Evolutionary conservation across 345 rosid genomes (phyloP).

Genomic region (Pistacia integerrima): DNA sequence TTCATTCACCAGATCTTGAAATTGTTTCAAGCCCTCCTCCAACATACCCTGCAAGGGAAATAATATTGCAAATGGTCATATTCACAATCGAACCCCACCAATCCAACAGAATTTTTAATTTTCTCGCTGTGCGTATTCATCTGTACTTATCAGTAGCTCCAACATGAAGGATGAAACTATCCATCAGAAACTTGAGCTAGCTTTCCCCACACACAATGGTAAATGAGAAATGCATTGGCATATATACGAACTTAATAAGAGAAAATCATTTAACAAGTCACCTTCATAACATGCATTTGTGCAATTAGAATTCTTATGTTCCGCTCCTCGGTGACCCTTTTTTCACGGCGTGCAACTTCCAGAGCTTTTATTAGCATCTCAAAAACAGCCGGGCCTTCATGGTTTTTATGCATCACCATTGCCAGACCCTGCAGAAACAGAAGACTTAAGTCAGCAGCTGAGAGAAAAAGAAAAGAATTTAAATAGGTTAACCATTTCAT

Average conservation of each 20-base stretch:
- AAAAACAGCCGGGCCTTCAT: slow-evolving; percentile 76
- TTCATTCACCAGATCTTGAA: slow-evolving; percentile 67
- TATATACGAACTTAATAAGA: not conserved
- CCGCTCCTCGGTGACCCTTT: slow-evolving; percentile 79
- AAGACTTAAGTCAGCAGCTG: not conserved
- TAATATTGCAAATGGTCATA: not conserved
- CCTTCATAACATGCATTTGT: slow-evolving; percentile 85
- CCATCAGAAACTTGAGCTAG: not conserved
- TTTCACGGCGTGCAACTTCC: slow-evolving; percentile 52
- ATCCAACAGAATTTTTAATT: not conserved
- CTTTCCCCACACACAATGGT: not conserved
- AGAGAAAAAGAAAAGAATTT: not conserved
- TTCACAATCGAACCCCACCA: not conserved
- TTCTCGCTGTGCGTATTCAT: not conserved
- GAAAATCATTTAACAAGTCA: slow-evolving; percentile 27
- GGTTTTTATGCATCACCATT: slow-evolving; percentile 86
- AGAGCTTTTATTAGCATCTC: slow-evolving; percentile 77
- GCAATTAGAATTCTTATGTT: slow-evolving; percentile 79
- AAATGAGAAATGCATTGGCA: not conserved
- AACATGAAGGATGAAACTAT: not conserved
- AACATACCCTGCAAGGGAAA: slow-evolving; percentile 61
- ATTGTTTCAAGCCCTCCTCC: slow-evolving; percentile 71
- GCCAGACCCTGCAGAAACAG: slow-evolving; percentile 68
- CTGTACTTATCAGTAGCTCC: not conserved
- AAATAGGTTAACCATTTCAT: not conserved